Conservation (phyloP, 192 early-diverging fungal genomes). For the Gonapodya prolifera region DNA sequence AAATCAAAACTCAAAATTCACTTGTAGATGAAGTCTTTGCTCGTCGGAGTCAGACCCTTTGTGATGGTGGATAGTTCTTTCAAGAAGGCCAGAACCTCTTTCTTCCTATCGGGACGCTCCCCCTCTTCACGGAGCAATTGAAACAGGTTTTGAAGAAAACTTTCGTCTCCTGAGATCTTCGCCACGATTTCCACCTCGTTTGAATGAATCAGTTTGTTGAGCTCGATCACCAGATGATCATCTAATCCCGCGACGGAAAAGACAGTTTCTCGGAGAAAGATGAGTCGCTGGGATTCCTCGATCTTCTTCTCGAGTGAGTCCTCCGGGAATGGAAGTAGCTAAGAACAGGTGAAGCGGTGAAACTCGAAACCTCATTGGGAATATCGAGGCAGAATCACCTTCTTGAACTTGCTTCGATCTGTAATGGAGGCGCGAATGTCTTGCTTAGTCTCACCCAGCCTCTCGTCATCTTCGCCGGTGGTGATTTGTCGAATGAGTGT, state of each 20-base stretch:
- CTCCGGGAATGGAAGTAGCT: conserved; percentile 9
- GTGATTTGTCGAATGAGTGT: too few species aligned
- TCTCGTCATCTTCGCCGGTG: too few species aligned
- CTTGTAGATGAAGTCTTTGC: conserved; percentile 44
- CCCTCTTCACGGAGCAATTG: conserved; percentile 33
- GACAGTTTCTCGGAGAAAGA: conserved; percentile 41
- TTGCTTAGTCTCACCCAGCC: neutral
- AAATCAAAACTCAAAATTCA: neutral
- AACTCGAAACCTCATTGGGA: neutral
- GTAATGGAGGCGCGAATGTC: conserved; percentile 33
- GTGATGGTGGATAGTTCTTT: conserved; percentile 66
- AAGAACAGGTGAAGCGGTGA: neutral
- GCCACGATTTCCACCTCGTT: conserved; percentile 76
- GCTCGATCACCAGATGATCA: neutral
- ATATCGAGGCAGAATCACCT: neutral
- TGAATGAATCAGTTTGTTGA: conserved; percentile 30
- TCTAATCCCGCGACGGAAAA: conserved; percentile 29
- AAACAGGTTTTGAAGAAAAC: conserved; percentile 60
- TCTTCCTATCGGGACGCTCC: conserved; percentile 37
- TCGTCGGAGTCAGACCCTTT: conserved; percentile 49
- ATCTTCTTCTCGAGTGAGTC: conserved; percentile 66
- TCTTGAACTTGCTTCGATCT: neutral
- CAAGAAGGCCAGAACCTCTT: conserved; percentile 66
- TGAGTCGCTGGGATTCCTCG: conserved; percentile 57
- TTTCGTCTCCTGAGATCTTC: conserved; percentile 53